A percentile compares a stretch with the other conserved stretches of the same genome.
These are phyloP conservation scores for Agastache rugosa DNA, from an alignment of 257 asterid species.

Conservation along the genomic window DNA sequence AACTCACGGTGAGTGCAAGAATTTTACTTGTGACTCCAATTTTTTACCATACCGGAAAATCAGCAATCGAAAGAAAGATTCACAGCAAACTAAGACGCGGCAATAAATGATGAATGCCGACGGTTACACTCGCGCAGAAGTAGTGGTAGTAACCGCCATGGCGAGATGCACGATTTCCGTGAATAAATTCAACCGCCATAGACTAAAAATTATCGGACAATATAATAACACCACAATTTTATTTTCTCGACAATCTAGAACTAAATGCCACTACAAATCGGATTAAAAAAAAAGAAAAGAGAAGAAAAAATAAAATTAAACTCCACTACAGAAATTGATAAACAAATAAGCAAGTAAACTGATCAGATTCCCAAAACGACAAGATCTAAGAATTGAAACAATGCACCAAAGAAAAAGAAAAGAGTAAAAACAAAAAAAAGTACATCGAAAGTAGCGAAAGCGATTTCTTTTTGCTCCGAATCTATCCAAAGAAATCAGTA, in stretches of 20 bases:
- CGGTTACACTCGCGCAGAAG: conserved; percentile 40
- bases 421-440: conserved; percentile 28
- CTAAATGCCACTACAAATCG: conserved; percentile 18
- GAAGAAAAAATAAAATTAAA: neutral
- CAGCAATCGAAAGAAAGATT: neutral
- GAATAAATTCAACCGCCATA: conserved; percentile 40
- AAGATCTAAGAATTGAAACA: conserved; percentile 44
- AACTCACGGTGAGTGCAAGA: conserved; percentile 18
- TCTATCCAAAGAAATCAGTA: conserved; percentile 24
- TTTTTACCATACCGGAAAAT: conserved; percentile 18
- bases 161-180: conserved; percentile 39
- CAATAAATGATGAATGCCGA: conserved; percentile 35
- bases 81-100: conserved; percentile 32
- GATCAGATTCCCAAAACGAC: conserved; percentile 41
- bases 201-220: neutral
- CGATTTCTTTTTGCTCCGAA: conserved; percentile 13
- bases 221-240: neutral
- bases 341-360: conserved; percentile 4
- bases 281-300: neutral
- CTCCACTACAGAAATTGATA: neutral
- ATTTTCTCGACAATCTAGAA: conserved; percentile 14
- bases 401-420: neutral
- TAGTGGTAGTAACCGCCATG: conserved; percentile 39
- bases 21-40: conserved; percentile 17
- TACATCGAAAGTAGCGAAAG: conserved; percentile 42